phyloP scores from a whole-genome alignment of 2,329 filamentous ascomycete species.

The Ophiocordyceps camponoti-saundersi region DNA sequence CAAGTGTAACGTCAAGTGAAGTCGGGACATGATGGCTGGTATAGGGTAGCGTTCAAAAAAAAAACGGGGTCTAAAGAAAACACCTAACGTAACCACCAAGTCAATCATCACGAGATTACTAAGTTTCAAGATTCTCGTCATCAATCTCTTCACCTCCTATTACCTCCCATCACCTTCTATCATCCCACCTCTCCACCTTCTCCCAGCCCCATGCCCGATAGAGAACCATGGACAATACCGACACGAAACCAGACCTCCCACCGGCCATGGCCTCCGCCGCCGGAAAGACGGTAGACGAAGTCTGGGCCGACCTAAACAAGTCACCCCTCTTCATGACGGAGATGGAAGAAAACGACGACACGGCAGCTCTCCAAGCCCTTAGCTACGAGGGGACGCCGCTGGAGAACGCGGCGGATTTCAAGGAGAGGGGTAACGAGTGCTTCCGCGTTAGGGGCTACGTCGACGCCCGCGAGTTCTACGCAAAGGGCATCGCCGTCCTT shows the following conservation, averaged over 20 bases:
- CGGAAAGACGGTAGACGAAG: slow-evolving; percentile 35
- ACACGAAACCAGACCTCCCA: slow-evolving; percentile 24
- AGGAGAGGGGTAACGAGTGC: slow-evolving; percentile 81
- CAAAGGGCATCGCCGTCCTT: slow-evolving; percentile 64
- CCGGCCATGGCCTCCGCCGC: slow-evolving; percentile 21
- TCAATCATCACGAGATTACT: too few species aligned
- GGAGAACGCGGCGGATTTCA: slow-evolving; percentile 72
- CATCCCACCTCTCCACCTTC: too few species aligned
- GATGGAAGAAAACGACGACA: slow-evolving; percentile 65
- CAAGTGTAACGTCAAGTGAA: too few species aligned
- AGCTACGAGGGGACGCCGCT: slow-evolving; percentile 82
- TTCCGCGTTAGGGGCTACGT: slow-evolving; percentile 57
- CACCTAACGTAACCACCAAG: too few species aligned
- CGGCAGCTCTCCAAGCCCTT: slow-evolving; percentile 77
- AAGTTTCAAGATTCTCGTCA: too few species aligned
- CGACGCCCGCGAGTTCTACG: slow-evolving; percentile 85
- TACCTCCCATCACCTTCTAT: too few species aligned
- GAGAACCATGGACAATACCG: too few species aligned
- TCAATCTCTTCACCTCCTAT: too few species aligned
- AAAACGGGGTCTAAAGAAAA: too few species aligned
- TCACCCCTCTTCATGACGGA: slow-evolving; percentile 92
- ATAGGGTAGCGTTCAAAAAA: too few species aligned
- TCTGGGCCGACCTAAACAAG: slow-evolving; percentile 38
- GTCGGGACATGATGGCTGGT: too few species aligned
- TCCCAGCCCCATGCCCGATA: too few species aligned